Conservation (phyloP, 257 asterid genomes). For the Misopates orontium region DNA sequence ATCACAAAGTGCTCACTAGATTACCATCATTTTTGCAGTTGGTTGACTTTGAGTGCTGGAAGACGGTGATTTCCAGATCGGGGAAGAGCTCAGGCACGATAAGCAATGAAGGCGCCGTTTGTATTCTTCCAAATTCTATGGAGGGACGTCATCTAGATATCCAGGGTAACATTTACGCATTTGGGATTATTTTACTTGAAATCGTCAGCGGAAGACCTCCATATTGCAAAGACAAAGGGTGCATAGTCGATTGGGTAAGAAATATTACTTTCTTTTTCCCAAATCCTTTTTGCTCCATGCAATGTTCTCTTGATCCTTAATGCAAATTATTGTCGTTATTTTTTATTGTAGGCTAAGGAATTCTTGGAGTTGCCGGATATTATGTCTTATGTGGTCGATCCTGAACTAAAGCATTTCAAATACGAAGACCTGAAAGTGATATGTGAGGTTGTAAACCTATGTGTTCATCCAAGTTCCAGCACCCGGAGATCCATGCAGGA, state of each 20-base stretch:
- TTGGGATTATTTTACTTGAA: slow-evolving; percentile 83
- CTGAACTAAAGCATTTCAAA: slow-evolving; percentile 73
- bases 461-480: slow-evolving; percentile 52
- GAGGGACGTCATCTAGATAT: slow-evolving; percentile 69
- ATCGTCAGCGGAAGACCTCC: slow-evolving; percentile 91
- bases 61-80: slow-evolving; percentile 72
- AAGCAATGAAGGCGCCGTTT: slow-evolving; percentile 74
- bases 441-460: slow-evolving; percentile 63
- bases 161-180: slow-evolving; percentile 77
- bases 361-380: slow-evolving; percentile 56
- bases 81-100: slow-evolving; percentile 76
- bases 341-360: slow-evolving; percentile 73
- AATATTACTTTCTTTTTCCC: no score
- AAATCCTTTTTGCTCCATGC: neutral
- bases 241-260: slow-evolving; percentile 86
- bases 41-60: slow-evolving; percentile 96
- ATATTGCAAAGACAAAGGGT: slow-evolving; percentile 75
- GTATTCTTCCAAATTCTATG: slow-evolving; percentile 72
- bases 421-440: slow-evolving; percentile 75
- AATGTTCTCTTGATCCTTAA: no score
- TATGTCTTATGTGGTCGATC: slow-evolving; percentile 68
- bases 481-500: slow-evolving; percentile 61
- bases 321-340: neutral
- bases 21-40: slow-evolving; percentile 48
- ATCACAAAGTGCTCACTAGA: neutral